A percentile compares a stretch with the other conserved stretches of the same genome.
Conservation (phyloP, 306 rosid species). For the Pyrus communis region DNA sequence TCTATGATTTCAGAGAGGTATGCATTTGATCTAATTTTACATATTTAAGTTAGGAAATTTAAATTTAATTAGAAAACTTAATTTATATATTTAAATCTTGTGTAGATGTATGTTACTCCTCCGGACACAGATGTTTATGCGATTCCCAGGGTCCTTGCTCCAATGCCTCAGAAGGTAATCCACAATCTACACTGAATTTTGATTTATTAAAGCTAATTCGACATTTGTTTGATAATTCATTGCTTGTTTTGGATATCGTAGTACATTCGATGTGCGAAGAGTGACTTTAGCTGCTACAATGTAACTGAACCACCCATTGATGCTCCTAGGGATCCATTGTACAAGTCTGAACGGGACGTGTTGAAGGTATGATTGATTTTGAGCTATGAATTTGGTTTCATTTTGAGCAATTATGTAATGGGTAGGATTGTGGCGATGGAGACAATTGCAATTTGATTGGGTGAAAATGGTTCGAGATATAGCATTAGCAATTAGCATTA, state of each 20-base stretch:
- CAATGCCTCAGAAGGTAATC: constrained; percentile 83
- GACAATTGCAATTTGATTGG: not conserved
- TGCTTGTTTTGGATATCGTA: constrained; percentile 19
- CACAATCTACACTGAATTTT: not conserved
- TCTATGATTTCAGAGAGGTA: constrained; percentile 91
- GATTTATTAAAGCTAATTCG: not conserved
- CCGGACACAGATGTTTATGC: constrained; percentile 93
- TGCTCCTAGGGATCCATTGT: constrained; percentile 87
- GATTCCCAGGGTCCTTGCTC: constrained; percentile 83
- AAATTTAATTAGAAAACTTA: not conserved
- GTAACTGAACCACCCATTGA: constrained; percentile 95
- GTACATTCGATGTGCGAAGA: constrained; percentile 84
- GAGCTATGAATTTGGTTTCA: not conserved
- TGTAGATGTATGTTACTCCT: constrained; percentile 95
- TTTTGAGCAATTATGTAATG: not conserved
- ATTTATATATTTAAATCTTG: not conserved
- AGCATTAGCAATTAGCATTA: not conserved
- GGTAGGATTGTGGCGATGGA: not conserved
- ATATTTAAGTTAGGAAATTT: not conserved
- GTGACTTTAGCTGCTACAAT: constrained; percentile 73
- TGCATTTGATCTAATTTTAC: not conserved
- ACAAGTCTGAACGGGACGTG: constrained; percentile 71
- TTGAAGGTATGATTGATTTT: constrained; percentile 42
- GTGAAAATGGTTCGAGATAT: not conserved
- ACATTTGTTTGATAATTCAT: not conserved